phyloP scores from a whole-genome alignment of 2,329 filamentous ascomycete species.

The Hypomyces perniciosus region DNA sequence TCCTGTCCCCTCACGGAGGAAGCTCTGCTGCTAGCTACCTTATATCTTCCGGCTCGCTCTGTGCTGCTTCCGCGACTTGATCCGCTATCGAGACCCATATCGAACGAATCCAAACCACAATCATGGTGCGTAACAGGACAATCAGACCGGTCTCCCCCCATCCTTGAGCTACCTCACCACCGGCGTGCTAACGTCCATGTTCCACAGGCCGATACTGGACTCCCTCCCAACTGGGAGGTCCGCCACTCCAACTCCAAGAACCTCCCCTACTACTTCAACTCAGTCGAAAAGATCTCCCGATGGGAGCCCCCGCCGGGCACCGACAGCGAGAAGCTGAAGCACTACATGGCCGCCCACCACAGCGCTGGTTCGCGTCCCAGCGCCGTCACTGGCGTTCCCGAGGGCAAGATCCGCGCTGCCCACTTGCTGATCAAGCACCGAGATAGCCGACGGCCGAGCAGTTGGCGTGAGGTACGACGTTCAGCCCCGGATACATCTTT shows the following conservation, averaged over 20 bases:
- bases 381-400: constrained; percentile 39
- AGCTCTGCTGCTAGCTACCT: not conserved
- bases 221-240: constrained; percentile 87
- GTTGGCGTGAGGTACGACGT: constrained; percentile 69
- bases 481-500: not conserved
- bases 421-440: constrained; percentile 93
- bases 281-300: constrained; percentile 75
- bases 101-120: not conserved
- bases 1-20: constrained; percentile 1
- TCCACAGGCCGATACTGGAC: constrained; percentile 63
- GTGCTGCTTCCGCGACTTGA: not conserved
- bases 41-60: no score
- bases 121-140: not conserved
- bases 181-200: not conserved
- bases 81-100: not conserved
- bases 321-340: constrained; percentile 86
- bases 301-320: constrained; percentile 91
- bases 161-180: not conserved
- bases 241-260: constrained; percentile 98
- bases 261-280: constrained; percentile 98
- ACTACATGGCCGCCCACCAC: constrained; percentile 88
- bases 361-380: constrained; percentile 44
- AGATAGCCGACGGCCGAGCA: constrained; percentile 80
- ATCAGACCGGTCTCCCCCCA: not conserved
- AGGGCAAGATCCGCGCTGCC: constrained; percentile 86